These are phyloP conservation scores for Cordyceps cateniannulata DNA, from an alignment of 2,329 filamentous ascomycete species.

Conservation along the genomic window DNA sequence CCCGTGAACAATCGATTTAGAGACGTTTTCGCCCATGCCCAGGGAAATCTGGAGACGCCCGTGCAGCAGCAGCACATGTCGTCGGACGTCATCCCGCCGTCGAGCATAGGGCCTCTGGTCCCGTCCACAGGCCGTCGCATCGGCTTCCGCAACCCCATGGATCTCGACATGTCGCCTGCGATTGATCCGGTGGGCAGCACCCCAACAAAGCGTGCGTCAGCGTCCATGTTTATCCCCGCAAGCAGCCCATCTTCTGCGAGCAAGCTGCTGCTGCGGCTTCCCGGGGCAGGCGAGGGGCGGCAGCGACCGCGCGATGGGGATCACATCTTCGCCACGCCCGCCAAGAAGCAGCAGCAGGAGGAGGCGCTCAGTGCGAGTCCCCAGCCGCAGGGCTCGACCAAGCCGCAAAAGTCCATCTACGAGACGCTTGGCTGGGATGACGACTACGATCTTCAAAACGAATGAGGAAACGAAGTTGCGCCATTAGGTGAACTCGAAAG, in stretches of 20 bases:
- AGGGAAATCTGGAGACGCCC: constrained; percentile 18
- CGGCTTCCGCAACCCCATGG: constrained; percentile 25
- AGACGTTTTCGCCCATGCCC: constrained; percentile 36
- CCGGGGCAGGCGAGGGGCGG: constrained; percentile 12
- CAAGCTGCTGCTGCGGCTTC: neutral
- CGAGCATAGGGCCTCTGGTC: constrained; percentile 31
- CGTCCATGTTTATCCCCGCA: constrained; percentile 4
- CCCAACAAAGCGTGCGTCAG: constrained; percentile 12
- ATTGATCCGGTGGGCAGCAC: constrained; percentile 12
- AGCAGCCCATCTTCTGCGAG: too few species aligned
- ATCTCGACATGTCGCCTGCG: constrained; percentile 22
- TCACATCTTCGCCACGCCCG: constrained; percentile 31
- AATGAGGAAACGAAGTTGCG: neutral
- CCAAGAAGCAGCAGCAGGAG: constrained; percentile 21
- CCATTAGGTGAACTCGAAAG: neutral
- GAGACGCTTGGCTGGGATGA: constrained; percentile 53
- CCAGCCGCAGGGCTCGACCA: constrained; percentile 4
- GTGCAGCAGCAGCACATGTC: constrained; percentile 18
- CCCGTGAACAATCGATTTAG: constrained; percentile 49
- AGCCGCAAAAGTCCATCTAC: constrained; percentile 41
- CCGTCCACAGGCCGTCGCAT: constrained; percentile 35
- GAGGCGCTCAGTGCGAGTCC: constrained; percentile 14
- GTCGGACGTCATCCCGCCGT: constrained; percentile 30
- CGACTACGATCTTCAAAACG: constrained; percentile 40
- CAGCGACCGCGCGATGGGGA: neutral